Evolutionary conservation across 192 early-diverging fungal species (phyloP), one percentile per base, ranked within the genome.

Genomic region (Linderina pennispora): DNA sequence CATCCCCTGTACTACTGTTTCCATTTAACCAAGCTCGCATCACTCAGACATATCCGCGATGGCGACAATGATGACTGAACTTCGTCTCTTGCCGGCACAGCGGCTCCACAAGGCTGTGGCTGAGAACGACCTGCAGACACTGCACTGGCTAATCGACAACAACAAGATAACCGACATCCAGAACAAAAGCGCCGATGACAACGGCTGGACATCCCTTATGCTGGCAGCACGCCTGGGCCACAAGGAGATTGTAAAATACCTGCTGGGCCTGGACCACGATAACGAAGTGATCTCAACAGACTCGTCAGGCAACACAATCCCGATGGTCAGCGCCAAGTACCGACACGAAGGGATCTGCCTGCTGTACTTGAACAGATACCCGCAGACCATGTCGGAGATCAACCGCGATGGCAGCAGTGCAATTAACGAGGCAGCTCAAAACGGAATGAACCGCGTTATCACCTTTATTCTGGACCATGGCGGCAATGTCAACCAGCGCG

Each of bases 261-360:
- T 70, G 35, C 19, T 70, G 35, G 60, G 58, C 3, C 32, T 70
- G 31, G 66, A 60, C 3, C 66, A 70, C 47, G 66, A 70, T 13
- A 31, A 58, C 6, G 66, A 70, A 32, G 23, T 36, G 0, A 54
- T 53, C 25, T 70, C 66, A 3, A 51, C 47, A 3, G 66, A 70
- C 35, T 43, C 66, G 9, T 40, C 40, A 33, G 66, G 66, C 1
- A 70, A 70, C 40, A 70, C 66, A 7, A 36, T 70, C 0, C 66
- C 66, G n/a, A 62, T 70, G 55, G 48, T 70, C 23, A 58, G 66
- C 15, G 60, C 66, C 23, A 62, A 70, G 32, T 58, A 70, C 48
- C 43, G 48, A 17, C 59, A 62, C 28, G 66, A 70, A 11, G 60
- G 58, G 13, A 55, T 58, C 0, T 70, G 66, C 24, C 50, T 70